Evolutionary conservation across 352 stramenopile genomes (phyloP), one percentile per base, ranked within the genome.

Genomic region (Phytopythium sindhum): DNA sequence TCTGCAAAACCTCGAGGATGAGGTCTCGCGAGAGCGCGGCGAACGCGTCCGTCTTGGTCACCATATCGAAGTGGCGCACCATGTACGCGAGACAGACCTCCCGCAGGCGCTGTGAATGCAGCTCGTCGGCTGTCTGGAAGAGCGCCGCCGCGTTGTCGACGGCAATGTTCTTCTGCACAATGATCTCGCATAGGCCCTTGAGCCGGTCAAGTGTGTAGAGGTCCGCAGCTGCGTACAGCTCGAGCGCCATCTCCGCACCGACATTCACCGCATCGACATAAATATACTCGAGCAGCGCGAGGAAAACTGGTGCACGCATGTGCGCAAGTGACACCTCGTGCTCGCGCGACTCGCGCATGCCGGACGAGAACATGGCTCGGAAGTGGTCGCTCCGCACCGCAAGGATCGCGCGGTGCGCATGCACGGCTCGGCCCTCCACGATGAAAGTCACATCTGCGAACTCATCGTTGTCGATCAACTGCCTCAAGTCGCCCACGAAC

Each of bases 221-320:
- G 73, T 98, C 95, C 1, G 94, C 90, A 0, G 91, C 89, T 17
- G 96, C 96, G 68, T 97, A 98, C 9, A 99, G 73, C 66, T 98
- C 93, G 28, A 98, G 84, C 31, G 95, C 95, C 77, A 98, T 91
- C 63, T 98, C 91, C 14, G 96, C 71, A 15, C 71, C 75, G 37
- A 98, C 88, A 68, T 96, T 90, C 37, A 98, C 91, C n/a, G 86
- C 84, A 70, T 99, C 96, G 19, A 96, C 97, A 74, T 99, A 99
- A 68, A 99, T 89, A 86, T 98, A 99, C 75, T 98, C 92, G 64
- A 99, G 72, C 61, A 99, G 79, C 44, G 96, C 76, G 26, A 98
- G 70, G 75, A 99, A 99, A 7, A 98, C 95, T 0, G 87, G 79
- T 33, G 93, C 74, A 26, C 90, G 89, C 55, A 97, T 97, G 64